A percentile compares a stretch with the other conserved stretches of the same genome.
phyloP scores from a whole-genome alignment of 2,329 filamentous ascomycete genomes.

The Xylariaceae sp. region DNA sequence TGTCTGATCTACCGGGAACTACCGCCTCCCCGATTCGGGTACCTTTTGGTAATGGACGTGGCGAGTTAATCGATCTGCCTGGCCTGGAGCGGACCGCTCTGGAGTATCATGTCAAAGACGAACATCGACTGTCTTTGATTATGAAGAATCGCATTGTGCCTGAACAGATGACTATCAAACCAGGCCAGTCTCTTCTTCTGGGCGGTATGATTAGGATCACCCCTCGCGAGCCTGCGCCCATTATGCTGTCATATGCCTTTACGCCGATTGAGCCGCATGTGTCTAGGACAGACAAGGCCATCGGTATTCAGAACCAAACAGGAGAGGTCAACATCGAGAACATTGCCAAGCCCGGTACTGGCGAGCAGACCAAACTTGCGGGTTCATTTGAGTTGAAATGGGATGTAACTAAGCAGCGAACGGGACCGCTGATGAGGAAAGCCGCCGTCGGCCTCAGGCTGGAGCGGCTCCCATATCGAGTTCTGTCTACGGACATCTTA shows the following conservation, averaged over 20 bases:
- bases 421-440: conserved; percentile 66
- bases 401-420: conserved; percentile 77
- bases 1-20: conserved; percentile 84
- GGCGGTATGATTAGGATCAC: conserved; percentile 87
- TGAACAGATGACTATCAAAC: conserved; percentile 67
- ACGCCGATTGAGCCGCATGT: conserved; percentile 73
- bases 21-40: conserved; percentile 93
- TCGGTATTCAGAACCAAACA: conserved; percentile 63
- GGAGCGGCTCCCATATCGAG: conserved; percentile 70
- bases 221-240: conserved; percentile 57
- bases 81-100: conserved; percentile 74
- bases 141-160: conserved; percentile 76
- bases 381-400: conserved; percentile 71
- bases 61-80: conserved; percentile 90
- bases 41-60: conserved; percentile 78
- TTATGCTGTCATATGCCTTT: conserved; percentile 82
- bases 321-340: conserved; percentile 56
- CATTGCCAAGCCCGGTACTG: conserved; percentile 57
- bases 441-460: conserved; percentile 60
- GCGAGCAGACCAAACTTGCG: conserved; percentile 60
- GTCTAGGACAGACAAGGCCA: conserved; percentile 75
- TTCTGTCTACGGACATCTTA: conserved; percentile 78
- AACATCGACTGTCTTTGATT: conserved; percentile 63
- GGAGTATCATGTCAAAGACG: conserved; percentile 63
- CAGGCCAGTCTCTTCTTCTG: conserved; percentile 75